phyloP scores from a whole-genome alignment of 2,329 filamentous ascomycete species.

The Penicillium corylophilum region DNA sequence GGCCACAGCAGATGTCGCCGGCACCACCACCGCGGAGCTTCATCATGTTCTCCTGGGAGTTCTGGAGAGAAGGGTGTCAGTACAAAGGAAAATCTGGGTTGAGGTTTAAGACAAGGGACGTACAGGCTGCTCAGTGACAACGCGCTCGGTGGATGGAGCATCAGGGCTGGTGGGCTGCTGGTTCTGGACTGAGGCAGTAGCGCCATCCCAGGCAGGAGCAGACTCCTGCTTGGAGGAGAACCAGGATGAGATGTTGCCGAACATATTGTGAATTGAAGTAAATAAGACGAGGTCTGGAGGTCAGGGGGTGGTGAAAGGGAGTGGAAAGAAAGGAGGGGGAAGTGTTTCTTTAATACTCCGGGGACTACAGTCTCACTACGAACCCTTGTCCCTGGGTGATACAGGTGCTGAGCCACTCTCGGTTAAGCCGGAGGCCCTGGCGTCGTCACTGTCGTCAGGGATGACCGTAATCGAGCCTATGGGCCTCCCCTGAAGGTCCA shows the following conservation, averaged over 20 bases:
- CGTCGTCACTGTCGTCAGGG: constrained; percentile 1
- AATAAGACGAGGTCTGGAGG: neutral
- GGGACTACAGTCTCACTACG: neutral
- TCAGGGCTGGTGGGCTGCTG: constrained; percentile 28
- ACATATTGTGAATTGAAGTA: constrained; percentile 16
- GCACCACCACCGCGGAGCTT: constrained; percentile 33
- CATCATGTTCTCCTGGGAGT: constrained; percentile 22
- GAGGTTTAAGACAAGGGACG: neutral
- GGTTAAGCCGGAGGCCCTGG: constrained; percentile 3
- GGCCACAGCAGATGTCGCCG: constrained; percentile 33
- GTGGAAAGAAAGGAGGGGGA: neutral
- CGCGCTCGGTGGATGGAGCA: constrained; percentile 20
- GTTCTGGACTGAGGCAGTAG: constrained; percentile 23
- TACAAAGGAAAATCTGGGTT: neutral
- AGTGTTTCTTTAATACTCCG: constrained; percentile 3
- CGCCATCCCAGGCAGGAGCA: constrained; percentile 19
- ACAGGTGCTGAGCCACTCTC: neutral
- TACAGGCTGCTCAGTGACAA: constrained; percentile 27
- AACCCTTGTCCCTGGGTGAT: neutral
- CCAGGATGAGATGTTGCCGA: constrained; percentile 23
- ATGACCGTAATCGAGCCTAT: constrained; percentile 2
- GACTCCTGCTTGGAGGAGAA: constrained; percentile 27
- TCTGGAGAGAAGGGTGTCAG: constrained; percentile 9
- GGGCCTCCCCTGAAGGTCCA: neutral
- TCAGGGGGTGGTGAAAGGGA: neutral